Base-by-base conservation (phyloP, 306 rosid species). In the Acmispon strigosus region DNA sequence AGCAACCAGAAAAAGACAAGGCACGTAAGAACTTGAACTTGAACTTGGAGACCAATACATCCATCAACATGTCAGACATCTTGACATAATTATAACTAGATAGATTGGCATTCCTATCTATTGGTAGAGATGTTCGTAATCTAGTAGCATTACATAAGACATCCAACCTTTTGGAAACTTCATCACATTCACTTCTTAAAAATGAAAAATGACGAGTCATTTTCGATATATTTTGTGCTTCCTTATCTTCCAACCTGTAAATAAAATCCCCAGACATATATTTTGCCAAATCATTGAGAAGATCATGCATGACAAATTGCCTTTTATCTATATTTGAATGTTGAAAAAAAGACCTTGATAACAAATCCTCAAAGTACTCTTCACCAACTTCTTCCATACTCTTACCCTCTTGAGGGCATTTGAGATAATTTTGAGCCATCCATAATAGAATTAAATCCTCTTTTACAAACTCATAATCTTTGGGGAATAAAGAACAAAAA, bases 271-370 rank as follows among this genome's bases (percentile, higher is more conserved):
- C n/a, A n/a, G n/a, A n/a, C n/a, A n/a, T n/a, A n/a, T n/a, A n/a
- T n/a, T n/a, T n/a, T n/a, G n/a, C n/a, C n/a, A n/a, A n/a, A n/a
- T n/a, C n/a, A n/a, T n/a, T n/a, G n/a, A n/a, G n/a, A n/a, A n/a
- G n/a, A n/a, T n/a, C n/a, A n/a, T n/a, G 50, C 76, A 72, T 59
- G 16, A 59, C 15, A 24, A 49, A 60, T 13, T 0, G 4, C 2
- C 6, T 45, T 7, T 2, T 0, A 1, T 29, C 2, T 47, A 15
- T 5, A 0, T 58, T 36, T 19, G 54, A 19, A 15, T n/a, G 67
- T 27, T 66, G 68, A 19, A 75, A 75, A 6, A 75, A 75, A 4
- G 79, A 63, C 36, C 78, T 62, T 0, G 57, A 52, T n/a, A 43
- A 34, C 11, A 75, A 15, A 34, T 75, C 79, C 18, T 66, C 7